These are phyloP conservation scores for Clonostachys solani DNA, from an alignment of 2,329 filamentous ascomycete genomes.

Conservation along the genomic window DNA sequence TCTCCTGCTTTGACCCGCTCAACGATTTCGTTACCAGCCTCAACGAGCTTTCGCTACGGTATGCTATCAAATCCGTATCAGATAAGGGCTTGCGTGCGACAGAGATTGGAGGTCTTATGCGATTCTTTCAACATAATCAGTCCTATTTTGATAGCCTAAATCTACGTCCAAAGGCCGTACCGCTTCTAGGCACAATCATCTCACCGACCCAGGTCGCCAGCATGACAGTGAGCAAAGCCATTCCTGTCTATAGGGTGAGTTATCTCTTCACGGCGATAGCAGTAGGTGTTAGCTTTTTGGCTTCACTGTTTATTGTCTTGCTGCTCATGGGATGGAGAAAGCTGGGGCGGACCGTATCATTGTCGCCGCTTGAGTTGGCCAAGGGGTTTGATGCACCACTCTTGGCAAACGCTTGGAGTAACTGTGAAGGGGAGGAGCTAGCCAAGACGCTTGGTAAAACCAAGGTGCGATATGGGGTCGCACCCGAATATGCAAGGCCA, in stretches of 20 bases:
- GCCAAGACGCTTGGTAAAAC: neutral
- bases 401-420: neutral
- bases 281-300: neutral
- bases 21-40: neutral
- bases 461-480: neutral
- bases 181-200: neutral
- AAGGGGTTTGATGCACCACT: neutral
- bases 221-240: neutral
- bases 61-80: neutral
- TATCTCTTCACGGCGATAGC: neutral
- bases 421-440: neutral
- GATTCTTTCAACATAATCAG: no score
- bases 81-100: neutral
- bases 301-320: neutral
- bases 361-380: neutral
- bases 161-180: neutral
- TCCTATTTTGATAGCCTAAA: neutral
- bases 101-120: neutral
- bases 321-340: neutral
- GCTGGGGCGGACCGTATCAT: neutral
- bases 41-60: neutral
- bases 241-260: neutral
- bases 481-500: no score
- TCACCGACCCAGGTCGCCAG: neutral
- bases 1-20: neutral